phyloP scores from a whole-genome alignment of 2,329 filamentous ascomycete species.

The Ophiocordyceps polyrhachis-furcata region DNA sequence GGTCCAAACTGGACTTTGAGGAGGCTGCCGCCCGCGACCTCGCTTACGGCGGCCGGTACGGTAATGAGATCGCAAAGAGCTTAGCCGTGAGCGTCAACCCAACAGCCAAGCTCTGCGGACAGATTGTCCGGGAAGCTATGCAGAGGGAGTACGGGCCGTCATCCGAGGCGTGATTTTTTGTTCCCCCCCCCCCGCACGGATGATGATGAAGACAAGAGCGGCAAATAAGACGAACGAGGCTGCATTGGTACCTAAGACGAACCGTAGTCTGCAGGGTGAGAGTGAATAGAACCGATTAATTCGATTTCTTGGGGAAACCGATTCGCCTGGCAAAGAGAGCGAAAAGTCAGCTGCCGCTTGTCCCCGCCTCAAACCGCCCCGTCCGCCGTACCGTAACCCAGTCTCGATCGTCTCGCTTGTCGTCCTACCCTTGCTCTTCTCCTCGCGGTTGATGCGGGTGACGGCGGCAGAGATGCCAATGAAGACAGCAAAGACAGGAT shows the following conservation, averaged over 20 bases:
- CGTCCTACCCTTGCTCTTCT: slow-evolving; percentile 36
- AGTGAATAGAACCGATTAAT: slow-evolving; percentile 1
- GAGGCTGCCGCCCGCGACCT: slow-evolving; percentile 44
- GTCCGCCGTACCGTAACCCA: slow-evolving; percentile 19
- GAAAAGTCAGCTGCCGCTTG: neutral
- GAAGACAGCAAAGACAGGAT: slow-evolving; percentile 38
- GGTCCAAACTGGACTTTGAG: slow-evolving; percentile 38
- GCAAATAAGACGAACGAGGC: no score
- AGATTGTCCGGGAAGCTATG: slow-evolving; percentile 52
- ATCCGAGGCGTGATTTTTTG: slow-evolving; percentile 17
- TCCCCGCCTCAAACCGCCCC: neutral
- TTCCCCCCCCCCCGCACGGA: neutral
- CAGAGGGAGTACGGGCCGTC: slow-evolving; percentile 45
- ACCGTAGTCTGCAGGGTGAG: neutral
- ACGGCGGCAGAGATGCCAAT: slow-evolving; percentile 37
- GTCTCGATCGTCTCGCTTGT: slow-evolving; percentile 29
- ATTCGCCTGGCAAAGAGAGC: slow-evolving; percentile 9
- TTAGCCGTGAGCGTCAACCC: slow-evolving; percentile 48
- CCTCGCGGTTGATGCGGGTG: slow-evolving; percentile 39
- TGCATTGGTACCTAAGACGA: no score
- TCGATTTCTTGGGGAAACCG: slow-evolving; percentile 8
- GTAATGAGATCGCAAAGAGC: slow-evolving; percentile 45
- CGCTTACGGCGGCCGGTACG: slow-evolving; percentile 43
- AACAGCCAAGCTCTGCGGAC: slow-evolving; percentile 49
- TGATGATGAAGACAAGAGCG: neutral